Conservation (phyloP, 1,284 basidiomycete genomes). For the Cystobasidium sp. region DNA sequence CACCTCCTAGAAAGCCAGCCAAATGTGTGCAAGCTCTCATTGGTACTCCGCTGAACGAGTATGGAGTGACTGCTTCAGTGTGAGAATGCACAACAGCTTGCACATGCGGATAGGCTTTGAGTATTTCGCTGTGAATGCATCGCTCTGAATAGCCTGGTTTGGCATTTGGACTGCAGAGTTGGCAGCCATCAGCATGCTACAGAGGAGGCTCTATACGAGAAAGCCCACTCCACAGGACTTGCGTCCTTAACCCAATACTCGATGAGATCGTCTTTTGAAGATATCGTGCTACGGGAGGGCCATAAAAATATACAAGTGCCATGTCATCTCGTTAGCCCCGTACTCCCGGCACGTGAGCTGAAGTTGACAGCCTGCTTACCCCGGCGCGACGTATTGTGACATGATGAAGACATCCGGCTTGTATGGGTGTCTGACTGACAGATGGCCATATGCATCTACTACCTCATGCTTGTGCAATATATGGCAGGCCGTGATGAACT, state of each 20-base stretch:
- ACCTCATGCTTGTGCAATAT: slow-evolving; percentile 26
- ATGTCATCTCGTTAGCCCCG: neutral
- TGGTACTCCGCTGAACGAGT: slow-evolving; percentile 15
- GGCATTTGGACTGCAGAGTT: slow-evolving; percentile 3
- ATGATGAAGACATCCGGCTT: slow-evolving; percentile 31
- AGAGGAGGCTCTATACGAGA: no score
- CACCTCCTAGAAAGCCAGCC: slow-evolving; percentile 21
- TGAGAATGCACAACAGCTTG: slow-evolving; percentile 19
- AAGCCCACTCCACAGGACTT: slow-evolving; percentile 1
- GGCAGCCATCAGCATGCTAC: neutral
- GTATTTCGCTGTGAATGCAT: slow-evolving; percentile 30
- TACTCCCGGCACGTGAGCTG: neutral
- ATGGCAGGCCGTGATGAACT: slow-evolving; percentile 33
- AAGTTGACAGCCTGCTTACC: neutral
- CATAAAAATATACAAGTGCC: neutral
- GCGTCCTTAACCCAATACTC: slow-evolving; percentile 28
- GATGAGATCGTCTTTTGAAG: slow-evolving; percentile 5
- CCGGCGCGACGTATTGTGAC: slow-evolving; percentile 6
- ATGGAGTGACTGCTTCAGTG: slow-evolving; percentile 12
- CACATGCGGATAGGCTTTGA: slow-evolving; percentile 10
- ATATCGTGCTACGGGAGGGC: neutral
- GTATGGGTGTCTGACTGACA: slow-evolving; percentile 26
- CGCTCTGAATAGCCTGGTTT: slow-evolving; percentile 23
- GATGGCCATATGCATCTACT: slow-evolving; percentile 28
- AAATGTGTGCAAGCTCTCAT: slow-evolving; percentile 10